phyloP scores from a whole-genome alignment of 2,329 filamentous ascomycete genomes.

The Lasiodiplodia theobromae region DNA sequence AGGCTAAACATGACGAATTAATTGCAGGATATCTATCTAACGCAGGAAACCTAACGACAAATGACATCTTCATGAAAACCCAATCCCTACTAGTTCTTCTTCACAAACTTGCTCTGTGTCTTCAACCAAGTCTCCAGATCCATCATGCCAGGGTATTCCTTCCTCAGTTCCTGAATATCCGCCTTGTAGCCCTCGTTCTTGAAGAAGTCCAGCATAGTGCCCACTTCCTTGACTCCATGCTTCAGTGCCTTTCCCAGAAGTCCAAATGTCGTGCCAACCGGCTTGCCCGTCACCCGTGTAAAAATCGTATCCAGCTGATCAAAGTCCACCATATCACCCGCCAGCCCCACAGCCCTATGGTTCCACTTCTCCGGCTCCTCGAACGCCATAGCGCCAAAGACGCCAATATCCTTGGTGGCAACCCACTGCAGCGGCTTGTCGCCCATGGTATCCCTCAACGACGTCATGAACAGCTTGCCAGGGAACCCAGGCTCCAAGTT shows the following conservation, averaged over 20 bases:
- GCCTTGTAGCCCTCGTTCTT: conserved; percentile 54
- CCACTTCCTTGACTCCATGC: conserved; percentile 50
- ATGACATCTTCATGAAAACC: too few relatives aligned
- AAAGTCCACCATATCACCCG: conserved; percentile 58
- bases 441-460: conserved; percentile 50
- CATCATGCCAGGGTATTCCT: conserved; percentile 55
- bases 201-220: conserved; percentile 60
- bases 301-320: conserved; percentile 41
- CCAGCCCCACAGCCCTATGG: conserved; percentile 53
- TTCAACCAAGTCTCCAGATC: conserved; percentile 57
- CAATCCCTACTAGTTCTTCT: not conserved
- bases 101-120: conserved; percentile 42
- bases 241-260: conserved; percentile 43
- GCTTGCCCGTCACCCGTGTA: conserved; percentile 42
- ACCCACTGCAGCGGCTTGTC: conserved; percentile 46
- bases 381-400: conserved; percentile 56
- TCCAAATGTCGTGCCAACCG: not conserved
- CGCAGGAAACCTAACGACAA: too few relatives aligned
- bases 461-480: conserved; percentile 35
- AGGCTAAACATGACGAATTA: too few relatives aligned
- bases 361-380: conserved; percentile 49
- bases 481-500: not conserved
- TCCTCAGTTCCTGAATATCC: conserved; percentile 53
- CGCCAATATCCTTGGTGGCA: conserved; percentile 55
- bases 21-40: too few relatives aligned